Evolutionary conservation across 208 protist species (phyloP), one percentile per base, ranked within the genome.

Genomic region (Leishmania mexicana): DNA sequence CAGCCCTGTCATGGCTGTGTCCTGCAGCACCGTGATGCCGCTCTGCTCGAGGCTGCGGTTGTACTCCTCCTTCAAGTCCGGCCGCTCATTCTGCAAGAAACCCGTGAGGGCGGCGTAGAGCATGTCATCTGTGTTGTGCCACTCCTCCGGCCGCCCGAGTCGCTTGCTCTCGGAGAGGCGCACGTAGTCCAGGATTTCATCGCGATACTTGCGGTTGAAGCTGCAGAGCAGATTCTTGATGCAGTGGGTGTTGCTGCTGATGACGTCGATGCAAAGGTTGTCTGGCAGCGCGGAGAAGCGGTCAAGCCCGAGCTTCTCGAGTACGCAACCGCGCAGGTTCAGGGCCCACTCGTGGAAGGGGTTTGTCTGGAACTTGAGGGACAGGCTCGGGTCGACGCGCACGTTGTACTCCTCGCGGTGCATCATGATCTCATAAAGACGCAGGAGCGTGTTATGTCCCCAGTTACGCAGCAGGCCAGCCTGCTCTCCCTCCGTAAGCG

Each of bases 231-330:
- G 85, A 80, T 98, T 98, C 76, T 96, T 96, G 76, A 97, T 94
- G 85, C 93, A 96, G 87, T 98, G 95, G n/a, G 93, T 97, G 83
- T 98, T 98, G 86, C 93, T 96, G 86, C 93, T 96, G 31, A 98
- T 84, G 15, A 98, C 87, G 83, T 98, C 93, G 65, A 98, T 93
- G 84, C 80, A 90, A 51, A 97, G 71, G 83, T 95, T 91, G 47
- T 95, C 74, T 8, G 92, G 92, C 40, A 93, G 83, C 38, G 89
- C 79, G 31, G 76, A 85, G 83, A 83, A 87, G 79, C 81, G 81
- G 80, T 90, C 88, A 42, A 96, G 87, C 35, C 88, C 91, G 47
- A 95, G 85, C 84, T 95, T 94, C 81, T 88, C 78, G 75, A 96
- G 83, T 60, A 95, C 89, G 73, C 87, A 92, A 15, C 83, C 83